These are phyloP conservation scores for Epithele typhae DNA, from an alignment of 768 basidiomycete genomes.

Conservation along the genomic window DNA sequence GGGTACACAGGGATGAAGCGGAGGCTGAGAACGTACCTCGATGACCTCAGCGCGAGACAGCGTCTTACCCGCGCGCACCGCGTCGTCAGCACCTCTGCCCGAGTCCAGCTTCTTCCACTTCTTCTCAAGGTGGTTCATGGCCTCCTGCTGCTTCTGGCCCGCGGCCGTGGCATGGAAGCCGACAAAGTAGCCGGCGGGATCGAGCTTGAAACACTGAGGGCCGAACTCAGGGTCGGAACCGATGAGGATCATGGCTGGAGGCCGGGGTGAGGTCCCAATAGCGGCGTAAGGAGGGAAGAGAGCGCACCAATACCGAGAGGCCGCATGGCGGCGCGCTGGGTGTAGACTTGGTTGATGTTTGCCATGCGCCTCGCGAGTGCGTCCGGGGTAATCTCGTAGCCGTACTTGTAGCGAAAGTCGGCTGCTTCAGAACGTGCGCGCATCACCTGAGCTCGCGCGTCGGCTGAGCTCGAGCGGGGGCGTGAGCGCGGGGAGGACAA, in stretches of 20 bases:
- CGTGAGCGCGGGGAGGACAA: conserved; percentile 1
- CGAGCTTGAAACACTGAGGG: conserved; percentile 97
- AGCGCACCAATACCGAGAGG: conserved; percentile 89
- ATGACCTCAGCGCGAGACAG: conserved; percentile 78
- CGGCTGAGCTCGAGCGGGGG: conserved; percentile 52
- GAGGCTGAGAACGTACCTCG: conserved; percentile 56
- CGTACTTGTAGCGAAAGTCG: conserved; percentile 92
- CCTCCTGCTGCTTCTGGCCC: conserved; percentile 97
- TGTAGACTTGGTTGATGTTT: conserved; percentile 99
- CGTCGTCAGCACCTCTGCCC: conserved; percentile 75
- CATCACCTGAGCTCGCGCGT: conserved; percentile 84
- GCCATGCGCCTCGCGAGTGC: conserved; percentile 92
- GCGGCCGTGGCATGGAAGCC: conserved; percentile 97
- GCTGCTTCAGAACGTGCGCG: conserved; percentile 88
- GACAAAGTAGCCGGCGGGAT: conserved; percentile 97
- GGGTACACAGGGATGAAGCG: too few species aligned
- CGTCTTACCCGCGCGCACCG: conserved; percentile 67
- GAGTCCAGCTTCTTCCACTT: conserved; percentile 94
- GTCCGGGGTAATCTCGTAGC: conserved; percentile 97
- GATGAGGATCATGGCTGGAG: conserved; percentile 90
- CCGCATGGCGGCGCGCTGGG: conserved; percentile 95
- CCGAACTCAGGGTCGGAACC: conserved; percentile 88
- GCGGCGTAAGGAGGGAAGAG: not conserved
- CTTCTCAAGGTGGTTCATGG: conserved; percentile 98
- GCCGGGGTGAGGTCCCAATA: too few species aligned